A percentile compares a stretch with the other conserved stretches of the same genome.
phyloP scores from a whole-genome alignment of 345 rosid species.

The Citrus hindsii region DNA sequence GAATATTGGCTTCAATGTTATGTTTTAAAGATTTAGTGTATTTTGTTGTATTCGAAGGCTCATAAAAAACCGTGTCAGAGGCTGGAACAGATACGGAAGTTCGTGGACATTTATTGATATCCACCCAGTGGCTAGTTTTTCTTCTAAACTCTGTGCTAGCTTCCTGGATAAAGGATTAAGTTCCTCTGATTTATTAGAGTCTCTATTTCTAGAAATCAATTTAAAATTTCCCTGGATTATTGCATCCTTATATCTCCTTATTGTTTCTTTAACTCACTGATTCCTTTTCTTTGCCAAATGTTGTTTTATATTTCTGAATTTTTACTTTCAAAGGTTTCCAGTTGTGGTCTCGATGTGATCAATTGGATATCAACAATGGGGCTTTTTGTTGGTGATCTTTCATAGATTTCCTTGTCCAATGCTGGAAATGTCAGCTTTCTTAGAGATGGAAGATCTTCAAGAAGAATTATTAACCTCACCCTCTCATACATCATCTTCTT shows the following conservation, averaged over 20 bases:
- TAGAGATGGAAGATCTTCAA: conserved; percentile 54
- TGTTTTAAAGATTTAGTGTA: not conserved
- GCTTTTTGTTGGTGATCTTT: conserved; percentile 19
- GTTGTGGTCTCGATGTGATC: not conserved
- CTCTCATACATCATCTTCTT: conserved; percentile 26
- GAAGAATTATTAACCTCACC: conserved; percentile 42
- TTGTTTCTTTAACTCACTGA: not conserved
- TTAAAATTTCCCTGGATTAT: not conserved
- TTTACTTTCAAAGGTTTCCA: conserved; percentile 5
- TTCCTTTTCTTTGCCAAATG: not conserved
- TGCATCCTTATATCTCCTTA: not conserved
- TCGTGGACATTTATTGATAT: not conserved
- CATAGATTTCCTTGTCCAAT: conserved; percentile 16
- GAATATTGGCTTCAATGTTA: conserved; percentile 3
- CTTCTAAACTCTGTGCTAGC: conserved; percentile 14
- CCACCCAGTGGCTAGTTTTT: conserved; percentile 6
- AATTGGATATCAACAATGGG: conserved; percentile 12
- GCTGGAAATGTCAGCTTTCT: conserved; percentile 25
- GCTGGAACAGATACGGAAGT: conserved; percentile 13
- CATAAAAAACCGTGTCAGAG: not conserved
- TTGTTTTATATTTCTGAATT: conserved; percentile 9
- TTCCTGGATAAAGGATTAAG: conserved; percentile 1
- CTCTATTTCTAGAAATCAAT: conserved; percentile 1
- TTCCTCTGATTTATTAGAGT: conserved; percentile 2
- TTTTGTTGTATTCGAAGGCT: conserved; percentile 1